phyloP scores from a whole-genome alignment of 2,329 filamentous ascomycete genomes.

The Blastomyces gilchristii region DNA sequence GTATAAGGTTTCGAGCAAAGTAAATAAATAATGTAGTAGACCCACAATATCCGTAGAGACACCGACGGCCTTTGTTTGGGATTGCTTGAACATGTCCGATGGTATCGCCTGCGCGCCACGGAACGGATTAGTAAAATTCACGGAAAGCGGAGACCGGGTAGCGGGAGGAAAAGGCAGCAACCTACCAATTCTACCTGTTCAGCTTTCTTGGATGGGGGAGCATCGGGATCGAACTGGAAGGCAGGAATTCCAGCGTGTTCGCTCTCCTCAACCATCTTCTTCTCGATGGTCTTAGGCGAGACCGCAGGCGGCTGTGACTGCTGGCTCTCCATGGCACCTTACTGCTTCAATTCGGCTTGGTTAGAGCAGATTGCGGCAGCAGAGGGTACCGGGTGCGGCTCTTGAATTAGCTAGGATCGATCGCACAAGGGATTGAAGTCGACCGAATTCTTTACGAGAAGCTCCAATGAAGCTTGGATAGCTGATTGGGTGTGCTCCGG shows the following conservation, averaged over 20 bases:
- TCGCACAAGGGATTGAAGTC: slow-evolving; percentile 1
- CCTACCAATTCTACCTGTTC: slow-evolving; percentile 67
- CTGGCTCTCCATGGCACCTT: slow-evolving; percentile 69
- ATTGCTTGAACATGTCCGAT: slow-evolving; percentile 47
- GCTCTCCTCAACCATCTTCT: slow-evolving; percentile 65
- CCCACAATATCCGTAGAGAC: slow-evolving; percentile 65
- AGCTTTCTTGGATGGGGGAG: slow-evolving; percentile 71
- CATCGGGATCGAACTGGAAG: slow-evolving; percentile 80
- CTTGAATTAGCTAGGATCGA: not conserved
- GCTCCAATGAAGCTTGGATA: not conserved
- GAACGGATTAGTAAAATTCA: not conserved
- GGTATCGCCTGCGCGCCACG: slow-evolving; percentile 12
- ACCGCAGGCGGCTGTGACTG: slow-evolving; percentile 53
- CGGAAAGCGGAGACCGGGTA: slow-evolving; percentile 1
- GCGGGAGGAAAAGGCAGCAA: slow-evolving; percentile 17
- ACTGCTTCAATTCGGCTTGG: slow-evolving; percentile 61
- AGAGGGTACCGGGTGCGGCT: slow-evolving; percentile 9
- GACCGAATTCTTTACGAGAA: not conserved
- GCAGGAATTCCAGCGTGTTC: slow-evolving; percentile 67
- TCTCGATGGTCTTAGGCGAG: slow-evolving; percentile 60
- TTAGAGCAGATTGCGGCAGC: not conserved
- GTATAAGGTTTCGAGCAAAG: not conserved
- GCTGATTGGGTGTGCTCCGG: not conserved
- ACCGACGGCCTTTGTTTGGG: slow-evolving; percentile 32
- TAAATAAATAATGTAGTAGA: slow-evolving; percentile 8